Evolutionary conservation across 2,329 filamentous ascomycete species (phyloP).

Genomic region (Coniochaeta pulveracea): DNA sequence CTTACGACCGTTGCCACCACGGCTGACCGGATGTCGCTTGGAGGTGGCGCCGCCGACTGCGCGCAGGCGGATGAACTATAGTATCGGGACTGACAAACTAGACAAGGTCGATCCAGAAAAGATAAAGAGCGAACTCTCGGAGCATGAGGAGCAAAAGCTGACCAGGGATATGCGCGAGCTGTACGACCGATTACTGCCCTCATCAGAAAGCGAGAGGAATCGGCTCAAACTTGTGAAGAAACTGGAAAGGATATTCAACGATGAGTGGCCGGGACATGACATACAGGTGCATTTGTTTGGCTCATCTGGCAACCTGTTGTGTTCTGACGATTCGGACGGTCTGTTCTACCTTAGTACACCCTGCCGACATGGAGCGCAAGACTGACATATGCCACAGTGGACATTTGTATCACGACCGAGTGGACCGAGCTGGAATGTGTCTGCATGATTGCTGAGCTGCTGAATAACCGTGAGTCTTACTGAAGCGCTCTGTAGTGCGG

Average conservation of each 20-base stretch:
- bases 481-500: not conserved
- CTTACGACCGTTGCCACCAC: conserved; percentile 50
- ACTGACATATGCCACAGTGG: conserved; percentile 46
- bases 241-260: conserved; percentile 76
- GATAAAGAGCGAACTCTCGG: conserved; percentile 57
- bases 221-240: conserved; percentile 72
- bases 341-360: conserved; percentile 20
- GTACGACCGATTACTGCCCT: conserved; percentile 77
- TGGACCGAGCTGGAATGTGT: conserved; percentile 82
- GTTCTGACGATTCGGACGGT: conserved; percentile 95
- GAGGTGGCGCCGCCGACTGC: conserved; percentile 78
- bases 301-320: conserved; percentile 92
- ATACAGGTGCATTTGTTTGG: conserved; percentile 92
- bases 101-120: conserved; percentile 61
- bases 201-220: conserved; percentile 63
- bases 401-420: conserved; percentile 91
- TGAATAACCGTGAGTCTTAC: conserved; percentile 63
- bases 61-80: conserved; percentile 84
- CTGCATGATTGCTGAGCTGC: conserved; percentile 77
- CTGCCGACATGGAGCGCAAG: not conserved
- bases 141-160: conserved; percentile 64
- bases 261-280: conserved; percentile 82
- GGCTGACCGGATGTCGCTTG: conserved; percentile 63
- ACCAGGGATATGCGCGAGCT: conserved; percentile 75
- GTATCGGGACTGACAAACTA: conserved; percentile 68